These are phyloP conservation scores for Euptelea pleiosperma DNA, from an alignment of 164 flowering plant species.

Conservation along the genomic window DNA sequence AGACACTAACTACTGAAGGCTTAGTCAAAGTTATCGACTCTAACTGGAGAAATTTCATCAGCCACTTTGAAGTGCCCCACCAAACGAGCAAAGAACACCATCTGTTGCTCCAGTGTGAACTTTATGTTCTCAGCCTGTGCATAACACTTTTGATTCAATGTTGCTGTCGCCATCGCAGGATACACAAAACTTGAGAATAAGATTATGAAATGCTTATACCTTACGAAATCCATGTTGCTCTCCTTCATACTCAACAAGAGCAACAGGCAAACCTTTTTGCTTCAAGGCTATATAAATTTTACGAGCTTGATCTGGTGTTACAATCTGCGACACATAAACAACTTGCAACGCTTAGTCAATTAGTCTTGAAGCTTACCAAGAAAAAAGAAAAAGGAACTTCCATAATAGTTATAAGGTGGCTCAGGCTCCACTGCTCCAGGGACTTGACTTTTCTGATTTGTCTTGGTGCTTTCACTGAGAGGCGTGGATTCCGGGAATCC, in stretches of 20 bases:
- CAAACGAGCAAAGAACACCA: conserved; percentile 91
- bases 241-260: conserved; percentile 91
- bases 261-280: conserved; percentile 85
- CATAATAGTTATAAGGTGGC: too few species aligned
- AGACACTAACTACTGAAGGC: conserved; percentile 1
- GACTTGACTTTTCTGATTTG: too few species aligned
- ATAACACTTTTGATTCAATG: not conserved
- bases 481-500: too few species aligned
- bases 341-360: too few species aligned
- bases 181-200: not conserved
- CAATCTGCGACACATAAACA: conserved; percentile 47
- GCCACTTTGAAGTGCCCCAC: conserved; percentile 80
- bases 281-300: conserved; percentile 80
- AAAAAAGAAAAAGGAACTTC: not conserved
- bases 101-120: conserved; percentile 89
- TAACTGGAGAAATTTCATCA: conserved; percentile 72
- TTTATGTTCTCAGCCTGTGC: conserved; percentile 90
- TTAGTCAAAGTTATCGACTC: conserved; percentile 77
- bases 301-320: conserved; percentile 82
- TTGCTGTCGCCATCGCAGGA: not conserved
- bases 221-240: conserved; percentile 96
- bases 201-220: conserved; percentile 37
- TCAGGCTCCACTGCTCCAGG: too few species aligned
- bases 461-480: too few species aligned
- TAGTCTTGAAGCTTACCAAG: too few species aligned